A percentile compares a stretch with the other conserved stretches of the same genome.
Evolutionary conservation across 306 rosid genomes (phyloP).

Genomic region (Vigna nakashimae): DNA sequence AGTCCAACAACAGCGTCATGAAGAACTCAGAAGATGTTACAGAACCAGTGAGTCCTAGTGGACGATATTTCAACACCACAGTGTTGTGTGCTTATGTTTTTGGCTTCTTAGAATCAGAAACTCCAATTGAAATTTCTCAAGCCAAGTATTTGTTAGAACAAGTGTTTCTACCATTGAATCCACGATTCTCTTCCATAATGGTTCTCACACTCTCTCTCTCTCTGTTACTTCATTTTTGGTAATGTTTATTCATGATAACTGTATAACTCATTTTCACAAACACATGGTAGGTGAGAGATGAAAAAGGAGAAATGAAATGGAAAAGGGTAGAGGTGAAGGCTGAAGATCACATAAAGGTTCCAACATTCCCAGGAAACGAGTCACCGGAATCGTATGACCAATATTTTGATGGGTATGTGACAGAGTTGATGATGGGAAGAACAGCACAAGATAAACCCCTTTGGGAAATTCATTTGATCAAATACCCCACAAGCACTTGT

Average conservation of each 20-base stretch:
- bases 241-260: neutral
- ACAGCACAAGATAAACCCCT: constrained; percentile 51
- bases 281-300: constrained; percentile 43
- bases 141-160: constrained; percentile 33
- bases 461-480: constrained; percentile 67
- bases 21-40: constrained; percentile 35
- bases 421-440: constrained; percentile 36
- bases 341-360: constrained; percentile 56
- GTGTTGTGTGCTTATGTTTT: constrained; percentile 47
- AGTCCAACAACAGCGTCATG: constrained; percentile 16
- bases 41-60: constrained; percentile 70
- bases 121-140: constrained; percentile 49
- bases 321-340: constrained; percentile 52
- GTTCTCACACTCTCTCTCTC: constrained; percentile 30
- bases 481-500: constrained; percentile 62
- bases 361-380: constrained; percentile 46
- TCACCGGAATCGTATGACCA: constrained; percentile 48
- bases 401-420: constrained; percentile 52
- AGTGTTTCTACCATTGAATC: constrained; percentile 55
- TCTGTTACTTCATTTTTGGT: neutral
- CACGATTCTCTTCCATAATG: constrained; percentile 70
- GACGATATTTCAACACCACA: constrained; percentile 54
- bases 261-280: neutral
- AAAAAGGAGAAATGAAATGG: constrained; percentile 55
- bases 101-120: constrained; percentile 56